Base-by-base conservation (phyloP, 1,139 yeast genomes). In the Yamadazyma triangularis region DNA sequence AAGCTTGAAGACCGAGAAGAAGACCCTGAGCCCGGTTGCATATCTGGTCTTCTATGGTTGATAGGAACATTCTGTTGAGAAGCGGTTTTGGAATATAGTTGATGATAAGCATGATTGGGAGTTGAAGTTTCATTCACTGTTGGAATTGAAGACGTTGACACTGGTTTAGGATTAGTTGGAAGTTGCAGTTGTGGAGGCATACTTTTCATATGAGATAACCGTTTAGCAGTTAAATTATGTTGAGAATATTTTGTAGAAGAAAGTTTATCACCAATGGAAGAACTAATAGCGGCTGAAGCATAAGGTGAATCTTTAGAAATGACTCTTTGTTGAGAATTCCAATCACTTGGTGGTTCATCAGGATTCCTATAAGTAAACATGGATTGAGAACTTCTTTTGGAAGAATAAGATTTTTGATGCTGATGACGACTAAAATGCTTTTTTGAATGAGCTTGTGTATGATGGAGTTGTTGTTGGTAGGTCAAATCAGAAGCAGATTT, bases 211-310 rank as follows among this genome's bases (percentile, higher is more conserved):
- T 46, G 50, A 4, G 50, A 45, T 14, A 46, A 36, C 16, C 46
- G 33, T 26, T 47, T 46, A 8, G 48, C 45, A 2, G 50, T 47
- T 20, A 45, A 35, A 25, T 44, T 46, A 30, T 37, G 47, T 28
- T 47, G 47, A 16, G 41, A 28, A 28, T 35, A 45, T 27, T 42
- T 40, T 10, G 45, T 40, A 16, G 43, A 25, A 19, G 40, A 38
- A 21, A 47, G 30, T 21, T 47, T 47, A 16, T 41, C 47, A 15
- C 44, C 46, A 15, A 42, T 30, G 8, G 47, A 41, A 15, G 47
- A 42, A 4, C 38, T 28, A 1, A 44, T 36, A 8, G 39, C 42
- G 8, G 45, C 47, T 10, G 35, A 29, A 8, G 47, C 48, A 25
- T 45, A 44, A 4, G 50, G 48, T 13, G 45, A 38, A 19, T 34